Percentiles rank a stretch among this genome's conserved stretches.
Evolutionary conservation across 2,329 filamentous ascomycete genomes (phyloP).

Genomic region (Colletotrichum echinochloae): DNA sequence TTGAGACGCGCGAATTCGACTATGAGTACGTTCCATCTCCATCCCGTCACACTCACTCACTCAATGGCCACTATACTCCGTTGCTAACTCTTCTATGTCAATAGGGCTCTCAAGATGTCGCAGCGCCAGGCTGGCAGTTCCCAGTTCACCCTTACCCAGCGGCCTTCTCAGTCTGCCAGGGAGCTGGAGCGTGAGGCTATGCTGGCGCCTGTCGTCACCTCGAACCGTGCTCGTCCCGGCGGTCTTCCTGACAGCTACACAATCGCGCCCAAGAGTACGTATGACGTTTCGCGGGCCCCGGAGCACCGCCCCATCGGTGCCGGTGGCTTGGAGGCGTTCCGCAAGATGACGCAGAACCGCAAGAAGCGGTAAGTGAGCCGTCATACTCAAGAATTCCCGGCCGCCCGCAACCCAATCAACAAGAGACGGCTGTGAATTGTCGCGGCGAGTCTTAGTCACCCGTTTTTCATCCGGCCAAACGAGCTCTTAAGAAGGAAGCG

Average conservation of each 20-base stretch:
- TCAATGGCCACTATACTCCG: conserved; percentile 12
- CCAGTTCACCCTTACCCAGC: conserved; percentile 64
- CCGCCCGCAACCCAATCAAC: no score
- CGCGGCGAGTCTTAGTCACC: not conserved
- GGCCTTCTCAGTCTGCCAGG: conserved; percentile 55
- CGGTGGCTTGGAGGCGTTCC: conserved; percentile 73
- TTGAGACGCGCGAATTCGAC: conserved; percentile 73
- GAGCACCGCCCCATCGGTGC: conserved; percentile 72
- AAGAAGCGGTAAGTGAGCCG: conserved; percentile 59
- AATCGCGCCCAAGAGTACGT: conserved; percentile 71
- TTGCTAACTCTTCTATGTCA: conserved; percentile 35
- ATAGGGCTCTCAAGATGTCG: conserved; percentile 65
- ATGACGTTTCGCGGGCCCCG: conserved; percentile 62
- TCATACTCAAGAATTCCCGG: not conserved
- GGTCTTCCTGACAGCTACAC: conserved; percentile 69
- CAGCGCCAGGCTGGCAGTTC: conserved; percentile 60
- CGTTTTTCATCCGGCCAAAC: not conserved
- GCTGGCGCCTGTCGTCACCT: conserved; percentile 65
- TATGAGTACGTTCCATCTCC: conserved; percentile 64
- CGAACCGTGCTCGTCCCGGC: conserved; percentile 68
- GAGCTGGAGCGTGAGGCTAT: conserved; percentile 69
- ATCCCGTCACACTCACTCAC: not conserved
- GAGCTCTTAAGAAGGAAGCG: not conserved
- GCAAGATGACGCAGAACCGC: conserved; percentile 73
- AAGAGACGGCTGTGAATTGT: not conserved